Evolutionary conservation across 805 yeast genomes (phyloP).

Genomic region (Metschnikowia colocasiae): DNA sequence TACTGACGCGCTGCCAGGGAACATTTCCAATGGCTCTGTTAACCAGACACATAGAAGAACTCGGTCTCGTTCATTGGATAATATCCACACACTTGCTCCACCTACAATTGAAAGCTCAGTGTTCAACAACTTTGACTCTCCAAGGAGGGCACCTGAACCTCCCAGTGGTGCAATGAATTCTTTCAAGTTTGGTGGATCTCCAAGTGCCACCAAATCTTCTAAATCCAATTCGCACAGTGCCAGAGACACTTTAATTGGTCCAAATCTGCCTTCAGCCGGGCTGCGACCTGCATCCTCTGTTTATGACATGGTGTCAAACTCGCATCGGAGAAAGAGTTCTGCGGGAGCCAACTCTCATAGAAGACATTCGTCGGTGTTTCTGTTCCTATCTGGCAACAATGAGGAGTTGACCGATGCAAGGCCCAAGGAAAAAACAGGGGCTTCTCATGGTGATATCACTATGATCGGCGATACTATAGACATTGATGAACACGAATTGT

Average conservation of each 20-base stretch:
- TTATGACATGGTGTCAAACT: slow-evolving; percentile 40
- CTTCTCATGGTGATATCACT: slow-evolving; percentile 10
- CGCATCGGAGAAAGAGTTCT: slow-evolving; percentile 29
- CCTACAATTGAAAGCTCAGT: slow-evolving; percentile 6
- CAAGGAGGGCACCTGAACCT: slow-evolving; percentile 72
- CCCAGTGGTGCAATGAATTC: slow-evolving; percentile 40
- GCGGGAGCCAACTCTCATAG: slow-evolving; percentile 41
- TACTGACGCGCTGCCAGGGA: background rate
- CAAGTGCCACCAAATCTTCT: slow-evolving; percentile 3
- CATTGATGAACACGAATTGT: slow-evolving; percentile 29
- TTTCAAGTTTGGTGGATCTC: slow-evolving; percentile 34
- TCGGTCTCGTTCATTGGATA: slow-evolving; percentile 51
- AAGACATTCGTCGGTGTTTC: slow-evolving; percentile 59
- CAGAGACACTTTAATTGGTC: slow-evolving; percentile 19
- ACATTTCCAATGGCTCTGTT: slow-evolving; percentile 6
- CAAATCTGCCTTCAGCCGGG: slow-evolving; percentile 6
- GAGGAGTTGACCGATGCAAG: slow-evolving; percentile 16
- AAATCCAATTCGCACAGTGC: slow-evolving; percentile 18
- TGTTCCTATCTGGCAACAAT: slow-evolving; percentile 41
- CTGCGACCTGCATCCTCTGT: slow-evolving; percentile 49
- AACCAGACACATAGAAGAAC: slow-evolving; percentile 39
- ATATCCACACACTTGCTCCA: slow-evolving; percentile 15
- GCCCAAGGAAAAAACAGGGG: slow-evolving; percentile 1
- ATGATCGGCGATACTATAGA: slow-evolving; percentile 24
- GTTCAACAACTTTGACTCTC: slow-evolving; percentile 46